Conservation (phyloP, 2,329 filamentous ascomycete species). For the Xylariaceae sp. region DNA sequence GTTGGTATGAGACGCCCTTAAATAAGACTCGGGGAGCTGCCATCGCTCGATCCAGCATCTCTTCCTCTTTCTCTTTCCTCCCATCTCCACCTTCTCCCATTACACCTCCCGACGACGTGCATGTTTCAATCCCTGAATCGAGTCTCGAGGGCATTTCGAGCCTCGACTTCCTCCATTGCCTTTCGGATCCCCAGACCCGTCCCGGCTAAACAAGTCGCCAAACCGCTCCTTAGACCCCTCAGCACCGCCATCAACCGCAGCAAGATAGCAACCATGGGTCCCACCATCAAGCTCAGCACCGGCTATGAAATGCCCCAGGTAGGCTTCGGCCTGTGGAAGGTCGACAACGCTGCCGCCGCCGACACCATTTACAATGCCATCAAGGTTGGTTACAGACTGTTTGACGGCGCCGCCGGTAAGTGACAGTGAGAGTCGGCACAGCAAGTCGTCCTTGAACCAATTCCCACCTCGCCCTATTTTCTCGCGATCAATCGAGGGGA, state of each 20-base stretch:
- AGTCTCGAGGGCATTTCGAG: constrained; percentile 6
- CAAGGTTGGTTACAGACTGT: constrained; percentile 56
- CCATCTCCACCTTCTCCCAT: neutral
- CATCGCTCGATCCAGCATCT: neutral
- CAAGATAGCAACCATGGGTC: constrained; percentile 23
- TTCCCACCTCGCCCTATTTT: neutral
- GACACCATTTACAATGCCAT: constrained; percentile 74
- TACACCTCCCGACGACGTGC: neutral
- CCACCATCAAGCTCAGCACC: constrained; percentile 57
- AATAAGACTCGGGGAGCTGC: neutral
- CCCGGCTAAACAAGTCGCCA: neutral
- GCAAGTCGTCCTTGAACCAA: neutral
- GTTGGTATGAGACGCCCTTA: neutral
- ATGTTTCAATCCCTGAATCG: constrained; percentile 8
- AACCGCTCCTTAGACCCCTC: neutral
- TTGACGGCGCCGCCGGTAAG: constrained; percentile 57
- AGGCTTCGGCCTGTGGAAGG: constrained; percentile 79
- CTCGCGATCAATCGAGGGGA: neutral
- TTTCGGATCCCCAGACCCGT: neutral
- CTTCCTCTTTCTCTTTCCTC: neutral
- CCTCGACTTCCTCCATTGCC: constrained; percentile 6
- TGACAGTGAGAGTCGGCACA: constrained; percentile 16
- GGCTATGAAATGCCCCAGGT: constrained; percentile 68
- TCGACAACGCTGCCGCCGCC: constrained; percentile 65
- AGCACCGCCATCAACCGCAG: neutral